phyloP scores from a whole-genome alignment of 1,284 basidiomycete genomes.

The Apiotrichum brassicae region DNA sequence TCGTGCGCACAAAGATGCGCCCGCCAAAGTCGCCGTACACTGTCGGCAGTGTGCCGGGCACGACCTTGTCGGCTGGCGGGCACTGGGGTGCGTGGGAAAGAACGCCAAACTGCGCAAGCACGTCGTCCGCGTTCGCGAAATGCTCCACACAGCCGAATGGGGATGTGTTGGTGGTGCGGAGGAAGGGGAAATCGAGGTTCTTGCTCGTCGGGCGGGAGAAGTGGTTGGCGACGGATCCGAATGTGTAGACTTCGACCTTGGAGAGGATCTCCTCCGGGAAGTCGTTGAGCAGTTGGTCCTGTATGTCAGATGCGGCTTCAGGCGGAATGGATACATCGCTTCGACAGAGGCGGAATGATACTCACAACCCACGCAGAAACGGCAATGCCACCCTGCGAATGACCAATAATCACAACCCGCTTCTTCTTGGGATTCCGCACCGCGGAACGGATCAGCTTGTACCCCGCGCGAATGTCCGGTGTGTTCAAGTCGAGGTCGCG shows the following conservation, averaged over 20 bases:
- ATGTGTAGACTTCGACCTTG: conserved; percentile 39
- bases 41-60: conserved; percentile 6
- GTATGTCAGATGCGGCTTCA: no score
- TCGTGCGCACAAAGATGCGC: conserved; percentile 25
- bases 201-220: conserved; percentile 19
- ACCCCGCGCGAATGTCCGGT: conserved; percentile 23
- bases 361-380: conserved; percentile 24
- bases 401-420: conserved; percentile 33
- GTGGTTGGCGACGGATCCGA: conserved; percentile 37
- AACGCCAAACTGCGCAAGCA: conserved; percentile 28
- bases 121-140: conserved; percentile 34
- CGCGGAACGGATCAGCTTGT: conserved; percentile 13
- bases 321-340: no score
- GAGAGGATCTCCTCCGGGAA: conserved; percentile 21
- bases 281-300: conserved; percentile 32
- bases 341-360: no score
- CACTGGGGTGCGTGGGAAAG: conserved; percentile 1
- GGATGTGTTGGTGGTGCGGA: neutral
- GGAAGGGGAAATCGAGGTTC: neutral
- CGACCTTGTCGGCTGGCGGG: neutral
- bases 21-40: conserved; percentile 27
- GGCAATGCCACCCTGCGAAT: conserved; percentile 38
- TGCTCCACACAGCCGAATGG: conserved; percentile 29
- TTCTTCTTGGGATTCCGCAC: conserved; percentile 20
- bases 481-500: conserved; percentile 30